Conservation (phyloP, 441 rosid genomes). For the Capsella rubella region DNA sequence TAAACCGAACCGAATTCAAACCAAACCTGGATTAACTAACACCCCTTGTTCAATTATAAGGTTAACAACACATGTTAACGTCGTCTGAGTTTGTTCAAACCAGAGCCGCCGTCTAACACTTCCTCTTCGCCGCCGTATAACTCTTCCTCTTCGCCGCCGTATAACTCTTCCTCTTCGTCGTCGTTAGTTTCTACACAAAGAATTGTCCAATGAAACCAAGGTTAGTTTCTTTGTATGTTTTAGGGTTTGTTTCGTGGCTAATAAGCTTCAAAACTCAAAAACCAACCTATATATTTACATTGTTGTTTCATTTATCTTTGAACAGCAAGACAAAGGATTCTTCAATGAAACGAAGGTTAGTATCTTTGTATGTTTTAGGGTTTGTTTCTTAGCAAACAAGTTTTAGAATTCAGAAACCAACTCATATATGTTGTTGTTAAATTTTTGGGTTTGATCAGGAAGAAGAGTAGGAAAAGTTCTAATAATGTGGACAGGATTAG, state of each 20-base stretch:
- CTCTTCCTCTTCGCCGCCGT: too few species aligned
- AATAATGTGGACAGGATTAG: constrained; percentile 1
- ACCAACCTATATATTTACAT: not conserved
- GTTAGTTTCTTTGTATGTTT: not conserved
- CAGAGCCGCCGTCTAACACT: too few species aligned
- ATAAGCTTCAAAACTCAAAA: not conserved
- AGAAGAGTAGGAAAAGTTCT: not conserved
- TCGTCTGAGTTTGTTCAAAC: too few species aligned
- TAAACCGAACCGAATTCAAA: too few species aligned
- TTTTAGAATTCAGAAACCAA: not conserved
- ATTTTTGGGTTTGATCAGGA: not conserved
- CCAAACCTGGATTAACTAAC: too few species aligned
- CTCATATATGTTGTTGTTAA: not conserved
- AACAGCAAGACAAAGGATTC: not conserved
- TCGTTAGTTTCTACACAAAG: too few species aligned
- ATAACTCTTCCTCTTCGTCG: too few species aligned
- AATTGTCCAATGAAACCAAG: not conserved
- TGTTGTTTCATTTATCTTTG: too few species aligned
- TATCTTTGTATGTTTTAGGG: not conserved
- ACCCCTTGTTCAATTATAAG: too few species aligned
- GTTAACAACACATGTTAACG: too few species aligned
- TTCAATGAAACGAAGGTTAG: not conserved
- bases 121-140: too few species aligned
- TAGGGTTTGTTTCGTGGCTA: not conserved
- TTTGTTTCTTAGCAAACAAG: not conserved